Percentiles rank a stretch among this genome's conserved stretches.
Evolutionary conservation across 352 stramenopile genomes (phyloP).

Genomic region (Globisporangium nunn): DNA sequence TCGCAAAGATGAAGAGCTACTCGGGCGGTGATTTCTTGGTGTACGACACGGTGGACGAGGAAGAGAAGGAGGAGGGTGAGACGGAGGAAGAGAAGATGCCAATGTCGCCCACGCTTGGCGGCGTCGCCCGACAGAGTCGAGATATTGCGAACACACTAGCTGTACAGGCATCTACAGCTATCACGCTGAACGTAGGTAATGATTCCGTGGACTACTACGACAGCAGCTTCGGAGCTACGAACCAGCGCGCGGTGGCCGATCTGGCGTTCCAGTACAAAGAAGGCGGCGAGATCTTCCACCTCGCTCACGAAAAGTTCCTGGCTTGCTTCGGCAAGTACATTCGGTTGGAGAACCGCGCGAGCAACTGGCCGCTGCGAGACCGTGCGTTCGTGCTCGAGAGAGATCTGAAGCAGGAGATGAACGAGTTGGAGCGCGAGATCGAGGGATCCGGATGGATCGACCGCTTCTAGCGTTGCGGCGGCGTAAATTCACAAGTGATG

Average conservation of each 20-base stretch:
- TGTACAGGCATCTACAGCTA: background rate
- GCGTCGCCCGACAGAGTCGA: background rate
- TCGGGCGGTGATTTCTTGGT: conserved; percentile 3
- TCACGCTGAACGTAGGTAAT: background rate
- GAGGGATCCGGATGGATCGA: conserved; percentile 13
- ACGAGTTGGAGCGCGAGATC: conserved; percentile 17
- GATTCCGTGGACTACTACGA: background rate
- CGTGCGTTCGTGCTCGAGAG: conserved; percentile 52
- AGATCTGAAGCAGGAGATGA: conserved; percentile 52
- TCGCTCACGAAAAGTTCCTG: conserved; percentile 40
- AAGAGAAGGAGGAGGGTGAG: background rate
- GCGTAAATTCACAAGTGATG: background rate
- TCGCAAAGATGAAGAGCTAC: conserved; percentile 6
- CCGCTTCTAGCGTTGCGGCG: conserved; percentile 2
- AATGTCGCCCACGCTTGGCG: conserved; percentile 2
- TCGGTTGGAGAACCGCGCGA: conserved; percentile 39
- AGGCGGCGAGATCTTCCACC: conserved; percentile 29
- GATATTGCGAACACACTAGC: background rate
- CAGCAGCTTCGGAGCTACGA: background rate
- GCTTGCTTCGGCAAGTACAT: conserved; percentile 51
- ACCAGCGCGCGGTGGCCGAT: conserved; percentile 26
- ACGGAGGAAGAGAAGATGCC: background rate
- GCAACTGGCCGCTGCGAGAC: conserved; percentile 38
- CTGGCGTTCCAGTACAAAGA: conserved; percentile 35
- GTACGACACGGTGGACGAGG: background rate